These are phyloP conservation scores for Talaromyces thailandensis DNA, from an alignment of 495 filamentous ascomycete genomes.

Conservation along the genomic window DNA sequence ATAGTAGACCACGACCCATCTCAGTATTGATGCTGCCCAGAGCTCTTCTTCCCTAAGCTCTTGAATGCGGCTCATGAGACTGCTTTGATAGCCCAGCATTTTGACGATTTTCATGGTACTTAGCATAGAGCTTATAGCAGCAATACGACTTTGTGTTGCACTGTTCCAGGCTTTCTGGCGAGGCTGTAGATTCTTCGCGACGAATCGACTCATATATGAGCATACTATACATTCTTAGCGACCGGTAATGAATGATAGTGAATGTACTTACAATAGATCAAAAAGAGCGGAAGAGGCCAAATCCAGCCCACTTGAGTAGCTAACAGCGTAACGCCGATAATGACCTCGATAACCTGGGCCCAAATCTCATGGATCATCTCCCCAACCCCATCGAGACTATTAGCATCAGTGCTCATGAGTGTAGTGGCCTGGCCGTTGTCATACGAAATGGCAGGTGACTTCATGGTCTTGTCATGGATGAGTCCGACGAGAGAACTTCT, in stretches of 20 bases:
- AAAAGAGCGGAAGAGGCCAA: slow-evolving; percentile 34
- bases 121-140: slow-evolving; percentile 34
- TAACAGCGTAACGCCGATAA: slow-evolving; percentile 42
- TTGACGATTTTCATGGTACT: slow-evolving; percentile 46
- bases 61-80: slow-evolving; percentile 24
- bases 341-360: slow-evolving; percentile 43
- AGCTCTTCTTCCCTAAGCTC: slow-evolving; percentile 32
- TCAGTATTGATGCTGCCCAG: slow-evolving; percentile 27
- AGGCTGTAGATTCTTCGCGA: slow-evolving; percentile 20
- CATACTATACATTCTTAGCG: slow-evolving; percentile 10
- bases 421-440: slow-evolving; percentile 37
- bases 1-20: slow-evolving; percentile 33
- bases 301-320: slow-evolving; percentile 37
- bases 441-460: slow-evolving; percentile 17
- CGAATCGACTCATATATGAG: slow-evolving; percentile 14
- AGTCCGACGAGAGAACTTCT: slow-evolving; percentile 39
- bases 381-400: slow-evolving; percentile 25
- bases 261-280: slow-evolving; percentile 28
- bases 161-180: slow-evolving; percentile 31
- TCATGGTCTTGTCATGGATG: slow-evolving; percentile 31
- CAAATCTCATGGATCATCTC: slow-evolving; percentile 39
- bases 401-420: slow-evolving; percentile 45
- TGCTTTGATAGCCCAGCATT: slow-evolving; percentile 39
- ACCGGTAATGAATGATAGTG: slow-evolving; percentile 4
- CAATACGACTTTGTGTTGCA: slow-evolving; percentile 43